Percentiles rank a stretch among this genome's conserved stretches.
These are phyloP conservation scores for Patellaria atrata DNA, from an alignment of 495 filamentous ascomycete genomes.

Conservation along the genomic window DNA sequence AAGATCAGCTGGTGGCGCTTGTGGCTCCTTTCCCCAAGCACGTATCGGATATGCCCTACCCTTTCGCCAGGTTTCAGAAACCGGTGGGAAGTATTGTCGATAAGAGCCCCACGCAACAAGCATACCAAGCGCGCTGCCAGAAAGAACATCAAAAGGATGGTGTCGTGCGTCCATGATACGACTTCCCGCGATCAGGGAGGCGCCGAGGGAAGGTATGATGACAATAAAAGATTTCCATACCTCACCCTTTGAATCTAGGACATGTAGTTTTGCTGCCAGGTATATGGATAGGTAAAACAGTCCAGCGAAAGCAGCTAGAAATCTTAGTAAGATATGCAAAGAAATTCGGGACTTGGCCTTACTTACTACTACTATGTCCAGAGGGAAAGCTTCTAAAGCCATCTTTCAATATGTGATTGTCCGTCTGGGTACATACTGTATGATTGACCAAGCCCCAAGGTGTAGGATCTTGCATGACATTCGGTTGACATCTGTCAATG, in stretches of 20 bases:
- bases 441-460: too few species aligned
- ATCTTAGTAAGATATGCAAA: too few species aligned
- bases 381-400: slow-evolving; percentile 75
- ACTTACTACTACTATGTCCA: slow-evolving; percentile 42
- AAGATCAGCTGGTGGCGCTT: slow-evolving; percentile 6
- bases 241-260: slow-evolving; percentile 54
- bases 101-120: slow-evolving; percentile 25
- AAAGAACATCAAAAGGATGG: slow-evolving; percentile 80
- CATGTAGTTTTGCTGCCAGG: slow-evolving; percentile 39
- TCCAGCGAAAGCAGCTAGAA: slow-evolving; percentile 52
- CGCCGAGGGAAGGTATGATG: slow-evolving; percentile 42
- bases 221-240: slow-evolving; percentile 60
- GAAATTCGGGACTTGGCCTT: too few species aligned
- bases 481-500: slow-evolving; percentile 53
- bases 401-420: slow-evolving; percentile 56
- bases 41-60: slow-evolving; percentile 49
- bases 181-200: slow-evolving; percentile 39
- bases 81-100: slow-evolving; percentile 32
- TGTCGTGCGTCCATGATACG: slow-evolving; percentile 70
- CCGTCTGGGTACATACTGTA: slow-evolving; percentile 56
- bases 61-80: slow-evolving; percentile 42
- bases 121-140: slow-evolving; percentile 36
- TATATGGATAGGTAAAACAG: slow-evolving; percentile 66
- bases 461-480: too few species aligned
- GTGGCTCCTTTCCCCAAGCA: slow-evolving; percentile 34